These are phyloP conservation scores for Sparassis latifolia DNA, from an alignment of 1,284 basidiomycete species.

Conservation along the genomic window DNA sequence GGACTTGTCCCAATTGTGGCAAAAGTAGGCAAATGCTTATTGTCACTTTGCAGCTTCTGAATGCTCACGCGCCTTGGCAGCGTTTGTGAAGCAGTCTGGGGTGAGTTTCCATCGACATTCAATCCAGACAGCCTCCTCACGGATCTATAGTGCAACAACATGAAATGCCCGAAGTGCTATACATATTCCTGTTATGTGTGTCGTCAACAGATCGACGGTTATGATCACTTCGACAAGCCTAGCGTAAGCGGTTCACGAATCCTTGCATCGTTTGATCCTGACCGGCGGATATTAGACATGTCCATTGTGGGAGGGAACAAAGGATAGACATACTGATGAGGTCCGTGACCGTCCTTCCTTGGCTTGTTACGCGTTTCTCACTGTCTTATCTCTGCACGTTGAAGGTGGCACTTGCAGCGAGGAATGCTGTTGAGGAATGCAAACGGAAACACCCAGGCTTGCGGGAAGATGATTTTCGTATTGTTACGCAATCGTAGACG, in stretches of 20 bases:
- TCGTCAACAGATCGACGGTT: conserved; percentile 61
- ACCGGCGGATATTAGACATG: conserved; percentile 39
- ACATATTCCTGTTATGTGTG: conserved; percentile 78
- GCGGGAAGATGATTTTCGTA: conserved; percentile 43
- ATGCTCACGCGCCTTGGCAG: conserved; percentile 41
- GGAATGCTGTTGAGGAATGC: conserved; percentile 57
- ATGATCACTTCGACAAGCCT: conserved; percentile 71
- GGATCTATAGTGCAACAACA: conserved; percentile 66
- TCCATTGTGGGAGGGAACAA: conserved; percentile 63
- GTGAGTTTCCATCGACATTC: conserved; percentile 34
- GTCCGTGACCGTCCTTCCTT: conserved; percentile 25
- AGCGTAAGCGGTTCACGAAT: conserved; percentile 17
- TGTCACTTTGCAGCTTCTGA: background rate
- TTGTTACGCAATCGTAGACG: conserved; percentile 30
- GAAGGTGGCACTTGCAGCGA: conserved; percentile 66
- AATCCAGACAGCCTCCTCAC: background rate
- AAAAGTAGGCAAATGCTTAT: conserved; percentile 40
- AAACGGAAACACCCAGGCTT: conserved; percentile 50
- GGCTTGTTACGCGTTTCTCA: background rate
- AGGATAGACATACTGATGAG: conserved; percentile 58
- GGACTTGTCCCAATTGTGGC: conserved; percentile 77
- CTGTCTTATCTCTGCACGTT: background rate
- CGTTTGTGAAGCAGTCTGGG: conserved; percentile 69
- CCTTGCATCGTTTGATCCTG: conserved; percentile 16
- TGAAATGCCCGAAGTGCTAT: conserved; percentile 64